Conservation (phyloP, 176 grass and related monocot genomes). For the Carex cristatella region DNA sequence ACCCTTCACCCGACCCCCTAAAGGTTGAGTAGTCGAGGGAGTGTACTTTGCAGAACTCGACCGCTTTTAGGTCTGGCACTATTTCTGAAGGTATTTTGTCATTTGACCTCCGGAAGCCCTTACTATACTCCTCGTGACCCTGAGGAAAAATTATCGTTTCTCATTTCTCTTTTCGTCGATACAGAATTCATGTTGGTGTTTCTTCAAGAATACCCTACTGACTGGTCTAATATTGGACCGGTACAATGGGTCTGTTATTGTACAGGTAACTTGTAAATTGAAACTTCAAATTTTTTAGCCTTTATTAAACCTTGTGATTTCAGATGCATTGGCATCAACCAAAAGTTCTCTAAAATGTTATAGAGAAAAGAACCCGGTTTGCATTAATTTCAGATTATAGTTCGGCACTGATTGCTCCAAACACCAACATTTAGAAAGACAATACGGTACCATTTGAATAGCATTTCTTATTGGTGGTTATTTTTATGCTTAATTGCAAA, state of each 20-base stretch:
- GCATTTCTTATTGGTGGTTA: not conserved
- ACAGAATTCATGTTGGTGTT: not conserved
- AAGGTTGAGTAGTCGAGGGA: slow-evolving; percentile 62
- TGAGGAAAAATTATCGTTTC: slow-evolving; percentile 24
- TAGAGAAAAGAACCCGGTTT: not conserved
- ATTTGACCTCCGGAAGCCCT: slow-evolving; percentile 4
- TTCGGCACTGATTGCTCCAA: not conserved
- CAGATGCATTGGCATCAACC: not conserved
- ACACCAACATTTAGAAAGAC: not conserved
- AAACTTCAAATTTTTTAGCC: not conserved
- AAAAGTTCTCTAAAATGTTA: slow-evolving; percentile 1
- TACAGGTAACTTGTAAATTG: not conserved
- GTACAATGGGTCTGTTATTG: not conserved
- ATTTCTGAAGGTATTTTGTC: slow-evolving; percentile 48
- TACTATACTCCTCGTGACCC: slow-evolving; percentile 82
- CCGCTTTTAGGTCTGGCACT: slow-evolving; percentile 59
- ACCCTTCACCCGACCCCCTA: slow-evolving; percentile 85
- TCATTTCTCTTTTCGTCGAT: not conserved
- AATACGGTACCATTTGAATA: not conserved
- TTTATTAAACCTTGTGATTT: not conserved
- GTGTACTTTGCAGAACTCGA: slow-evolving; percentile 76
- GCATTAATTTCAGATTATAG: not conserved
- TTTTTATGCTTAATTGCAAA: not conserved
- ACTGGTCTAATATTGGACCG: not conserved
- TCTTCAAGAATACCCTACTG: not conserved